Conservation (phyloP, 768 basidiomycete species). For the Leucosporidium scottii region DNA sequence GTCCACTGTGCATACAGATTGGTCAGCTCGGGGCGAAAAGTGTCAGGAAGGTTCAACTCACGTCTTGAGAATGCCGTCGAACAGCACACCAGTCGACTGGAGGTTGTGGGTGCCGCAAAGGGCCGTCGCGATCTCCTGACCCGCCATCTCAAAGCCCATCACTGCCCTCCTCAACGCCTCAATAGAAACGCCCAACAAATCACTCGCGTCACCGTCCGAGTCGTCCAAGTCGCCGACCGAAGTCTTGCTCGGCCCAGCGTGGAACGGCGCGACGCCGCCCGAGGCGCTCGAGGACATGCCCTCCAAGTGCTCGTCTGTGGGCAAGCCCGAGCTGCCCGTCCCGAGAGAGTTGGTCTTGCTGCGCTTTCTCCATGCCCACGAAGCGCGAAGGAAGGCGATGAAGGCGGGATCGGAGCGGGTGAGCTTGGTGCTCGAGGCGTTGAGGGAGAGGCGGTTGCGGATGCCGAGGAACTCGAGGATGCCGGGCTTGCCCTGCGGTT, state of each 20-base stretch:
- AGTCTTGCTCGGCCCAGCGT: neutral
- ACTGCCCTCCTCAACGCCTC: slow-evolving; percentile 10
- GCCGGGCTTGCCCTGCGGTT: neutral
- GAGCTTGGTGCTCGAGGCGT: slow-evolving; percentile 21
- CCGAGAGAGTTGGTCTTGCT: neutral
- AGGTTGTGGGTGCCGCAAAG: slow-evolving; percentile 6
- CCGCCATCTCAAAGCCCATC: slow-evolving; percentile 22
- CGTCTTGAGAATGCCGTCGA: slow-evolving; percentile 30
- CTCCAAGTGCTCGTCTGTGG: too few relatives aligned
- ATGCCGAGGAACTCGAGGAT: slow-evolving; percentile 3
- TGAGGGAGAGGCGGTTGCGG: slow-evolving; percentile 15
- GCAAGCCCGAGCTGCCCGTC: neutral
- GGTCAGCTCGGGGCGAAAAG: neutral
- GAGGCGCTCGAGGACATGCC: too few relatives aligned
- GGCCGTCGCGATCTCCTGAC: slow-evolving; percentile 19
- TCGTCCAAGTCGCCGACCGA: neutral
- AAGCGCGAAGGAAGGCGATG: slow-evolving; percentile 21
- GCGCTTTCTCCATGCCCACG: slow-evolving; percentile 21
- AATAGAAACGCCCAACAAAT: neutral
- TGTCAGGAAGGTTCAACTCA: neutral
- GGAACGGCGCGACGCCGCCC: too few relatives aligned
- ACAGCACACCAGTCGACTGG: slow-evolving; percentile 17
- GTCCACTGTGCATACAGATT: slow-evolving; percentile 9
- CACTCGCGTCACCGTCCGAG: neutral
- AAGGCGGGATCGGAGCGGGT: slow-evolving; percentile 24